Conservation (phyloP, 768 basidiomycete genomes). For the Suillus paluster region DNA sequence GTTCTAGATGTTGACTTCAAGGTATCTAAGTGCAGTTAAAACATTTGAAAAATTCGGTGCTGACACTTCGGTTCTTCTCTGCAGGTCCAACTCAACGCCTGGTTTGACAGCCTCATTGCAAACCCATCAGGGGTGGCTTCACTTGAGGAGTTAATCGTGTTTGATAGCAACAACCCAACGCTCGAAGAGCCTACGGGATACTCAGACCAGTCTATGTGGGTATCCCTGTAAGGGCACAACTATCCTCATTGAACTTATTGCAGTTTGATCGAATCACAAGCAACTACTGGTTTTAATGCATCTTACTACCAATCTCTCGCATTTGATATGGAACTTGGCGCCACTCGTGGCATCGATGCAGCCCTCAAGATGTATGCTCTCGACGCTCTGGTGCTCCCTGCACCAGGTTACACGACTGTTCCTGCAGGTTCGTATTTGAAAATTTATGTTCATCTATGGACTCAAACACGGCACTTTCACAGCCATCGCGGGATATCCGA, state of each 20-base stretch:
- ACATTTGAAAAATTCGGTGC: too few species aligned
- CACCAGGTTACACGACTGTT: constrained; percentile 24
- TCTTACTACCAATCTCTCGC: constrained; percentile 50
- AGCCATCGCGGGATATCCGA: constrained; percentile 41
- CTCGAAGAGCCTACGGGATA: constrained; percentile 49
- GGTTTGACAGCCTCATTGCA: constrained; percentile 47
- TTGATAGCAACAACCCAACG: constrained; percentile 53
- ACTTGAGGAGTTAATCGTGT: constrained; percentile 60
- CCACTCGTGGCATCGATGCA: constrained; percentile 58
- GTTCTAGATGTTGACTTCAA: constrained; percentile 65
- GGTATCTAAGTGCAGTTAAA: constrained; percentile 33
- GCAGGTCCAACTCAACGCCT: constrained; percentile 58
- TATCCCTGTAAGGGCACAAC: neutral
- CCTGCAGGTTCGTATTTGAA: constrained; percentile 23
- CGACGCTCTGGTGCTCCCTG: constrained; percentile 55
- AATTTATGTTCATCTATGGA: neutral
- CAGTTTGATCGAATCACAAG: constrained; percentile 28
- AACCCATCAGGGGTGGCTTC: constrained; percentile 65
- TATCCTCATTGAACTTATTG: constrained; percentile 13
- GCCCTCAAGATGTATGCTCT: constrained; percentile 47
- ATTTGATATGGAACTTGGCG: constrained; percentile 50
- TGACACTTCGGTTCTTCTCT: neutral
- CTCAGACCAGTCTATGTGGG: constrained; percentile 38
- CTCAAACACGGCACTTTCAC: neutral
- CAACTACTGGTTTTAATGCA: constrained; percentile 31